Evolutionary conservation across 2,329 filamentous ascomycete genomes (phyloP).

Genomic region (Paecilomyces dactylethromorphus): DNA sequence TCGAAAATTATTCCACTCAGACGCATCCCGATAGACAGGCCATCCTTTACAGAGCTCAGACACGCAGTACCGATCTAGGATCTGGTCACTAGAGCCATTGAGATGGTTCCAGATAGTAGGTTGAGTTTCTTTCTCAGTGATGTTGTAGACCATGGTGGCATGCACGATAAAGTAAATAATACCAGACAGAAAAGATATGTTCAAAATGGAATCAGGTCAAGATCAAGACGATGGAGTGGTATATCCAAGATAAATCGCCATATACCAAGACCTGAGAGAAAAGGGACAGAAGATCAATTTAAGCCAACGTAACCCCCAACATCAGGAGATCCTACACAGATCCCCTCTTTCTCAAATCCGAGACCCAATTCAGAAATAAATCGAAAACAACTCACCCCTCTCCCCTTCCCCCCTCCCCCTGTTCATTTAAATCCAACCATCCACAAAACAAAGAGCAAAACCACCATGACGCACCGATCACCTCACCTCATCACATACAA

Average conservation of each 20-base stretch:
- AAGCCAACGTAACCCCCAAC: neutral
- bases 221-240: conserved; percentile 1
- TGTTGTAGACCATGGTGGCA: conserved; percentile 16
- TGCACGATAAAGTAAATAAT: neutral
- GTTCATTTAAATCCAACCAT: no score
- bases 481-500: neutral
- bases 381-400: no score
- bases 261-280: neutral
- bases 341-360: no score
- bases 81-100: conserved; percentile 37
- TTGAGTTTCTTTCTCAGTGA: conserved; percentile 15
- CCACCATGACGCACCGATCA: neutral
- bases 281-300: neutral
- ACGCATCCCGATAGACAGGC: conserved; percentile 49
- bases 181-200: neutral
- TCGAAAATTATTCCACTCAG: conserved; percentile 49
- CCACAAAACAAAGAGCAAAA: no score
- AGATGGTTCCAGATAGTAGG: conserved; percentile 28
- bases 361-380: no score
- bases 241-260: neutral
- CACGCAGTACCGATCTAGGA: conserved; percentile 42
- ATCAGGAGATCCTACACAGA: neutral
- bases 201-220: neutral
- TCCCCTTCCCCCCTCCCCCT: no score
- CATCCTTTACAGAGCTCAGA: conserved; percentile 50